Evolutionary conservation across 2,329 filamentous ascomycete species (phyloP).

Genomic region (Fusarium xylarioides): DNA sequence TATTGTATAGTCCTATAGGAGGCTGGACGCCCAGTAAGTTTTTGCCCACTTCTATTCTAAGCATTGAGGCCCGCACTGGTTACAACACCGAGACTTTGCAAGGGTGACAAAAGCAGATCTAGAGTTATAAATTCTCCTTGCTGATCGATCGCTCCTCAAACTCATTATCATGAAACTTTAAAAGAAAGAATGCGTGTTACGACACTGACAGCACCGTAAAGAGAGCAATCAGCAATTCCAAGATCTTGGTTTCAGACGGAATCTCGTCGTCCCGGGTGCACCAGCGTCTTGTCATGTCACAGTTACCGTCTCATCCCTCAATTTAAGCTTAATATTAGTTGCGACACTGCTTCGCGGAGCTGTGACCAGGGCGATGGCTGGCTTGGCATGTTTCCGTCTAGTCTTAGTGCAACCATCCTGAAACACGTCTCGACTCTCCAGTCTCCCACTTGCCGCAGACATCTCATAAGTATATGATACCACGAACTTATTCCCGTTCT

Average conservation of each 20-base stretch:
- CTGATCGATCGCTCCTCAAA: neutral
- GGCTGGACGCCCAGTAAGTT: neutral
- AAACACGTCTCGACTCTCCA: conserved; percentile 1
- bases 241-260: neutral
- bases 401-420: neutral
- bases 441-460: neutral
- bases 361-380: neutral
- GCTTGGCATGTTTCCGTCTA: conserved; percentile 11
- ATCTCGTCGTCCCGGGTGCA: neutral
- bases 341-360: neutral
- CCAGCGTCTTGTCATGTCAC: conserved; percentile 7
- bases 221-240: neutral
- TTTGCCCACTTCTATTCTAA: fast-evolving
- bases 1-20: neutral
- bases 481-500: neutral
- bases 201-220: neutral
- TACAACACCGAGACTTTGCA: neutral
- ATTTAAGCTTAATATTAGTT: conserved; percentile 1
- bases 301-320: conserved; percentile 1
- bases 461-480: neutral
- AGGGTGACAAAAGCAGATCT: neutral
- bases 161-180: fast-evolving
- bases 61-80: fast-evolving
- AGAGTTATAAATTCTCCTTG: neutral
- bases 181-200: neutral